phyloP scores from a whole-genome alignment of 2,329 filamentous ascomycete species.

The Aspergillus neotritici region DNA sequence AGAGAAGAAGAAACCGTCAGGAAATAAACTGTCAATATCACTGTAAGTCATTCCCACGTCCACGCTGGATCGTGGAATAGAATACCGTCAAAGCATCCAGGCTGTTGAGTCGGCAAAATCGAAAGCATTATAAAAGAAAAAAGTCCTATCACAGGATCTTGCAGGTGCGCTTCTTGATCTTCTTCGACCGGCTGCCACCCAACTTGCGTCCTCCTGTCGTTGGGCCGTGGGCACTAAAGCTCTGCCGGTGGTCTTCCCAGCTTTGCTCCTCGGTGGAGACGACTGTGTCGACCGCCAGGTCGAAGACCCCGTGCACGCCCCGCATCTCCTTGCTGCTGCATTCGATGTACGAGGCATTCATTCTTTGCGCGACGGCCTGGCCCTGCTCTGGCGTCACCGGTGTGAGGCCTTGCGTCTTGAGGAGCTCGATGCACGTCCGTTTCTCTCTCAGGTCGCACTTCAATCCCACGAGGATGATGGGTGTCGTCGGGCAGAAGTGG shows the following conservation, averaged over 20 bases:
- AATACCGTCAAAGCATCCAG: constrained; percentile 32
- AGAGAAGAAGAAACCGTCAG: constrained; percentile 5
- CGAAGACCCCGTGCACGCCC: constrained; percentile 95
- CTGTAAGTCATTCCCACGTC: neutral
- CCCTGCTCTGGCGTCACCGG: constrained; percentile 91
- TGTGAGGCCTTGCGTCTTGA: constrained; percentile 94
- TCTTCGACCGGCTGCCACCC: constrained; percentile 43
- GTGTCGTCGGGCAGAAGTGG: constrained; percentile 97
- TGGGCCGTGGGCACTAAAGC: constrained; percentile 15
- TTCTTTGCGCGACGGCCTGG: constrained; percentile 78
- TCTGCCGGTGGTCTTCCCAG: constrained; percentile 29
- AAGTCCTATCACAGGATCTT: constrained; percentile 59
- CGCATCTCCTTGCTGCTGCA: constrained; percentile 97
- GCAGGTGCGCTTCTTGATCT: constrained; percentile 82
- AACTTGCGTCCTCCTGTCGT: constrained; percentile 26
- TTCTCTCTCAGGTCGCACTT: constrained; percentile 96
- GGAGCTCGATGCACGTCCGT: constrained; percentile 94
- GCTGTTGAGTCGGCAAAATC: constrained; percentile 25
- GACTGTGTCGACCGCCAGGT: constrained; percentile 81
- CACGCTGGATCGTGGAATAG: constrained; percentile 1
- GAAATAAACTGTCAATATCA: too few relatives aligned
- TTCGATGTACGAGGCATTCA: constrained; percentile 94
- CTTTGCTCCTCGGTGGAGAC: constrained; percentile 71
- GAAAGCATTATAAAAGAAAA: constrained; percentile 10
- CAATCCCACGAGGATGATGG: constrained; percentile 88